These are phyloP conservation scores for Diplodia corticola DNA, from an alignment of 2,329 filamentous ascomycete genomes.

Conservation along the genomic window DNA sequence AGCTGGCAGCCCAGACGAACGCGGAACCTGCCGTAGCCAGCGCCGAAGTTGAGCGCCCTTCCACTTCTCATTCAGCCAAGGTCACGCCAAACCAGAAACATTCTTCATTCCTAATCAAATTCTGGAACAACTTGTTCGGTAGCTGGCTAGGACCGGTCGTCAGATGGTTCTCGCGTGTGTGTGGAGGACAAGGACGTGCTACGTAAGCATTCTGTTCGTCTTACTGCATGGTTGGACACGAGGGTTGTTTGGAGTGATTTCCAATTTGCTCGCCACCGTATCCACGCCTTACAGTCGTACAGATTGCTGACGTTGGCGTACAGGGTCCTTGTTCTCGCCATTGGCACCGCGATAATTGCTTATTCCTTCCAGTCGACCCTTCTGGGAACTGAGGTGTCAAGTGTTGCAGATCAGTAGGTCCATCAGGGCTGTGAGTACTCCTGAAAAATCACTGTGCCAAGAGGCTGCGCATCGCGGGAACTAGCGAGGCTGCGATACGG, in stretches of 20 bases:
- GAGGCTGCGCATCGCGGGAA: neutral
- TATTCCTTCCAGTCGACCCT: constrained; percentile 10
- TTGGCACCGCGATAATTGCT: neutral
- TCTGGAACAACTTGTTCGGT: constrained; percentile 21
- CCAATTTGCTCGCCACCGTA: constrained; percentile 15
- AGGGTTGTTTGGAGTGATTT: constrained; percentile 12
- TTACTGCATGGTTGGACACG: constrained; percentile 15
- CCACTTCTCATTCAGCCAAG: neutral
- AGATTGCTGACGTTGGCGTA: constrained; percentile 15
- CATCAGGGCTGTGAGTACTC: neutral
- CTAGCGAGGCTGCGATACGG: neutral
- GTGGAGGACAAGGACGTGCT: constrained; percentile 21
- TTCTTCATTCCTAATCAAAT: neutral
- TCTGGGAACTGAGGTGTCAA: neutral
- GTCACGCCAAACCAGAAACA: neutral
- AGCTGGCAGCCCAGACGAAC: neutral
- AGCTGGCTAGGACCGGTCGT: constrained; percentile 17
- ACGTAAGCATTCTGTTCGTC: constrained; percentile 23
- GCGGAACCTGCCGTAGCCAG: neutral
- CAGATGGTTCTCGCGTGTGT: constrained; percentile 8
- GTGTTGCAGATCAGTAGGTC: neutral
- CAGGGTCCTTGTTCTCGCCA: constrained; percentile 5
- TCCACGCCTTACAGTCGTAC: constrained; percentile 2
- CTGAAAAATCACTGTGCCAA: neutral
- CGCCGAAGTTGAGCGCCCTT: neutral